Percentiles rank a stretch among this genome's conserved stretches.
Conservation (phyloP, 2,329 filamentous ascomycete genomes). For the Aspergillus phoenicis region DNA sequence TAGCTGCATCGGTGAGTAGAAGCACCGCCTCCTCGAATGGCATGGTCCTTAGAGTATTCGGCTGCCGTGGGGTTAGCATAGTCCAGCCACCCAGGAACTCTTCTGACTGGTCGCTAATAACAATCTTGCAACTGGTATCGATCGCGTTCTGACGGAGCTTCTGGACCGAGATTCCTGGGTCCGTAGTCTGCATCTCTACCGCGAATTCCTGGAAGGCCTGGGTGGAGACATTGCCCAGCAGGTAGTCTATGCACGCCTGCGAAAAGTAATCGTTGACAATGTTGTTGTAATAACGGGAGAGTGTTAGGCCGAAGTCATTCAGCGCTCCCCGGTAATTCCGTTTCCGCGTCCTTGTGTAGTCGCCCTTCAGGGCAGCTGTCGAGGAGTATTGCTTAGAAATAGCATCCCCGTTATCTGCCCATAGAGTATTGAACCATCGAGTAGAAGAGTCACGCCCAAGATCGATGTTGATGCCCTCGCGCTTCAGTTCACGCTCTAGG, state of each 20-base stretch:
- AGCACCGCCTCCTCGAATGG: conserved; percentile 89
- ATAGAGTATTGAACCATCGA: conserved; percentile 92
- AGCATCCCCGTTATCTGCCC: conserved; percentile 97
- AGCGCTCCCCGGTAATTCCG: conserved; percentile 87
- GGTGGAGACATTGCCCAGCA: conserved; percentile 83
- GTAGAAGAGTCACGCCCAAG: conserved; percentile 76
- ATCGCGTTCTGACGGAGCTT: conserved; percentile 87
- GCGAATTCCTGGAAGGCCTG: conserved; percentile 93
- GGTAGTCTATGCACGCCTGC: conserved; percentile 91
- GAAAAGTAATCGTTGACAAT: conserved; percentile 98
- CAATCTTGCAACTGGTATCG: conserved; percentile 82
- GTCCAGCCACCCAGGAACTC: conserved; percentile 91
- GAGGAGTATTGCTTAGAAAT: conserved; percentile 95
- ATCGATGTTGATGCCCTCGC: conserved; percentile 74
- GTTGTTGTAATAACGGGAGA: conserved; percentile 75
- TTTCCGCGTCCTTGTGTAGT: conserved; percentile 90
- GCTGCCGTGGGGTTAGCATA: conserved; percentile 71
- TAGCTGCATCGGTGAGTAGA: conserved; percentile 77
- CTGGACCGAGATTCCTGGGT: conserved; percentile 83
- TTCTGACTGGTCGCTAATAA: conserved; percentile 79
- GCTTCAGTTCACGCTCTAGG: conserved; percentile 75
- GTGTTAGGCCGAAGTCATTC: conserved; percentile 85
- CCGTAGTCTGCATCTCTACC: conserved; percentile 86
- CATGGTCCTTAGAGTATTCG: conserved; percentile 68
- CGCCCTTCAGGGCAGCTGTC: conserved; percentile 92